phyloP scores from a whole-genome alignment of 805 yeast genomes.

The Metschnikowia shivogae region DNA sequence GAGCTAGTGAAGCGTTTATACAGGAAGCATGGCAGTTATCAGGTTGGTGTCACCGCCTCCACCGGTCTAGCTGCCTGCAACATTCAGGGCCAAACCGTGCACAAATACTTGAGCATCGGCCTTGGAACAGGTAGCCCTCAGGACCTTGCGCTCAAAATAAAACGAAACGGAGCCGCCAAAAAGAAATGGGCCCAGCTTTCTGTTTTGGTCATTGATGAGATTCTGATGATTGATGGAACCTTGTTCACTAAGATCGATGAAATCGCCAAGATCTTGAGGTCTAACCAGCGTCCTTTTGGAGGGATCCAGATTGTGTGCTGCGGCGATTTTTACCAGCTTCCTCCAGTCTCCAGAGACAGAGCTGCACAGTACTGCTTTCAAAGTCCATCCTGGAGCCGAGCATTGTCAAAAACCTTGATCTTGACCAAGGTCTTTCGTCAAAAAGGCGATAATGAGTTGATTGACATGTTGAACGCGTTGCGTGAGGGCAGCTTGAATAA shows the following conservation, averaged over 20 bases:
- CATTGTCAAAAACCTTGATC: conserved; percentile 54
- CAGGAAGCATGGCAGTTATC: conserved; percentile 34
- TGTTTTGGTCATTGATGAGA: conserved; percentile 71
- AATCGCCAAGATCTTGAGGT: conserved; percentile 52
- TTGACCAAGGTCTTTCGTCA: conserved; percentile 70
- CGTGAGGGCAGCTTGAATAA: conserved; percentile 57
- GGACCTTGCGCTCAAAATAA: conserved; percentile 48
- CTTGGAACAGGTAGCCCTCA: conserved; percentile 54
- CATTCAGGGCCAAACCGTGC: conserved; percentile 74
- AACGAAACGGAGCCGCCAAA: conserved; percentile 45
- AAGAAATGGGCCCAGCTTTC: conserved; percentile 53
- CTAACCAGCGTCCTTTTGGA: conserved; percentile 57
- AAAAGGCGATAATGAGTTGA: conserved; percentile 64
- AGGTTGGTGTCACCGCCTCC: conserved; percentile 76
- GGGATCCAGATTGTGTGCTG: conserved; percentile 73
- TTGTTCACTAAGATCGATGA: conserved; percentile 60
- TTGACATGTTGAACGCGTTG: conserved; percentile 72
- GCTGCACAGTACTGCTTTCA: conserved; percentile 58
- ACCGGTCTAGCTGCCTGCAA: conserved; percentile 84
- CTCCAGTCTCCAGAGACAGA: conserved; percentile 54
- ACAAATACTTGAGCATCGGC: conserved; percentile 76
- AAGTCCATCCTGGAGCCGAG: conserved; percentile 54
- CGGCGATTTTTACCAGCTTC: conserved; percentile 81
- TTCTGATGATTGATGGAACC: conserved; percentile 74
- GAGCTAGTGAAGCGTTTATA: conserved; percentile 54